phyloP scores from a whole-genome alignment of 768 basidiomycete genomes.

The Naganishia onofrii region DNA sequence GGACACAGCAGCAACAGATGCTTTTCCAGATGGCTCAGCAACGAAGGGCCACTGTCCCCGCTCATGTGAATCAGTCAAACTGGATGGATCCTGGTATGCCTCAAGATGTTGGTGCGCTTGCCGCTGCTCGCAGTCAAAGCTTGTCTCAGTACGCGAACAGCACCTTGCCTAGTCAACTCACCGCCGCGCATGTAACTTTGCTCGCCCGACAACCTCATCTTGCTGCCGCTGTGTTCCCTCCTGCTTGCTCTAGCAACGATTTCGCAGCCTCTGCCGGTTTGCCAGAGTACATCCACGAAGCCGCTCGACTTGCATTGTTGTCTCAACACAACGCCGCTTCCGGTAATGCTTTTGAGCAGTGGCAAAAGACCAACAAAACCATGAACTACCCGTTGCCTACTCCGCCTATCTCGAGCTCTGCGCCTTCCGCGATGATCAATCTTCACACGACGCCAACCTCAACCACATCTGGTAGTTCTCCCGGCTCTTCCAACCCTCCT shows the following conservation, averaged over 20 bases:
- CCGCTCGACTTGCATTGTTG: conserved; percentile 1
- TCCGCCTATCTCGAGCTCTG: conserved; percentile 8
- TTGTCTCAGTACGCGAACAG: conserved; percentile 1
- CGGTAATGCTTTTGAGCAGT: not conserved
- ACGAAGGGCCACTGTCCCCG: not conserved
- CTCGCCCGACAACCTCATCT: conserved; percentile 32
- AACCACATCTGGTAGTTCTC: conserved; percentile 1
- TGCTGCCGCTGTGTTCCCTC: conserved; percentile 33
- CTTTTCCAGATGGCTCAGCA: conserved; percentile 7
- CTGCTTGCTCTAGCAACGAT: conserved; percentile 16
- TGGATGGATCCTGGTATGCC: conserved; percentile 14
- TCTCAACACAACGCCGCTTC: conserved; percentile 4
- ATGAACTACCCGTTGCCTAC: conserved; percentile 18
- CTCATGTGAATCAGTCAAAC: not conserved
- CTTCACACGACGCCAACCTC: conserved; percentile 19
- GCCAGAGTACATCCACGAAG: not conserved
- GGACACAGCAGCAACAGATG: conserved; percentile 31
- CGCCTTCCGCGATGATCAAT: conserved; percentile 12
- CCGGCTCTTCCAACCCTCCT: conserved; percentile 21
- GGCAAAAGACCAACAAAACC: not conserved
- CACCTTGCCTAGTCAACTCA: conserved; percentile 15
- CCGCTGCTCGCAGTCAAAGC: not conserved
- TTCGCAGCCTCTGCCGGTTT: not conserved
- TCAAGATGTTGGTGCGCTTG: not conserved
- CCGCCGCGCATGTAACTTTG: conserved; percentile 28